Percentiles rank a stretch among this genome's conserved stretches.
phyloP scores from a whole-genome alignment of 179 eudicot genomes.

The Carnegiea gigantea region DNA sequence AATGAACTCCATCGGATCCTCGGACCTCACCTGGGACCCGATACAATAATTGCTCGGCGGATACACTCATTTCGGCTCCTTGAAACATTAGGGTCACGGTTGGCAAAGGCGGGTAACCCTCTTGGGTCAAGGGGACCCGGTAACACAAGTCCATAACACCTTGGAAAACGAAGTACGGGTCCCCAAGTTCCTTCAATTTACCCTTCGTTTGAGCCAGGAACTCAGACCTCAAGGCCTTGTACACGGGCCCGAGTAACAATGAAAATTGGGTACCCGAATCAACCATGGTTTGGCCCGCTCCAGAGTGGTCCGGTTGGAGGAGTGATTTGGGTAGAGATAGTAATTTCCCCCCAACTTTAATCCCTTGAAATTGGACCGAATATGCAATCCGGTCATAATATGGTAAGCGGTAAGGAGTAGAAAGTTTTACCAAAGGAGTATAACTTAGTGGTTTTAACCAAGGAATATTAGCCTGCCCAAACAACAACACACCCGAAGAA shows the following conservation, averaged over 20 bases:
- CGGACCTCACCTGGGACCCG: slow-evolving; percentile 50
- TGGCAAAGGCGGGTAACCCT: slow-evolving; percentile 50
- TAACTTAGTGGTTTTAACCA: slow-evolving; percentile 63
- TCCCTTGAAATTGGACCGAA: slow-evolving; percentile 72
- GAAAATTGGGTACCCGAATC: slow-evolving; percentile 94
- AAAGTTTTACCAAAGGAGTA: slow-evolving; percentile 63
- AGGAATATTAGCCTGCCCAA: slow-evolving; percentile 55
- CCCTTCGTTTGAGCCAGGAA: slow-evolving; percentile 54
- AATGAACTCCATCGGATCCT: slow-evolving; percentile 58
- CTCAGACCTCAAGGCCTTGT: slow-evolving; percentile 58
- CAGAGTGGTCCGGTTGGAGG: slow-evolving; percentile 75
- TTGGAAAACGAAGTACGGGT: slow-evolving; percentile 65
- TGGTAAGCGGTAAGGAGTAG: slow-evolving; percentile 52
- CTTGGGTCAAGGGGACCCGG: slow-evolving; percentile 37
- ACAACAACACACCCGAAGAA: slow-evolving; percentile 57
- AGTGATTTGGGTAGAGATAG: slow-evolving; percentile 56
- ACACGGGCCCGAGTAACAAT: slow-evolving; percentile 74
- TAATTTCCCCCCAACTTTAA: slow-evolving; percentile 49
- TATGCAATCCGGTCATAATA: slow-evolving; percentile 72
- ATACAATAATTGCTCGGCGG: slow-evolving; percentile 56
- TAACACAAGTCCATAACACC: slow-evolving; percentile 86
- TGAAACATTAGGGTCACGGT: slow-evolving; percentile 61
- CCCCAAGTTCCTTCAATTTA: slow-evolving; percentile 42
- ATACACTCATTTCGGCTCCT: slow-evolving; percentile 74
- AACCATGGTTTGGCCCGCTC: slow-evolving; percentile 95